A percentile compares a stretch with the other conserved stretches of the same genome.
phyloP scores from a whole-genome alignment of 805 yeast species.

The Metschnikowia cerradonensis region DNA sequence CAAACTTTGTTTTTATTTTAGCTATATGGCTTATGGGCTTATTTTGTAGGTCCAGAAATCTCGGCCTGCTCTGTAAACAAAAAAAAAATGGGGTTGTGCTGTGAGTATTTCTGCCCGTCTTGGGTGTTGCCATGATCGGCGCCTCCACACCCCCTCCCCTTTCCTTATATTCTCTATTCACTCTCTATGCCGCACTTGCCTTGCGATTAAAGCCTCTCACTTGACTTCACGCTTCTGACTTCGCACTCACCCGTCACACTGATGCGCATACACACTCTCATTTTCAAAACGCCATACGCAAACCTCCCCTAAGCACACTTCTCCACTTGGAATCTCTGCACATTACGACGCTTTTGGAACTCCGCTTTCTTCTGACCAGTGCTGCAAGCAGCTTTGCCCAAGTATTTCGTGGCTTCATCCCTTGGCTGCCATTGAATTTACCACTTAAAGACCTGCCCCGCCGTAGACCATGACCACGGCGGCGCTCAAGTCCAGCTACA shows the following conservation, averaged over 20 bases:
- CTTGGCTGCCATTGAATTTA: neutral
- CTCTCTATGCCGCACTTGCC: neutral
- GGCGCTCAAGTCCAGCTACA: constrained; percentile 11
- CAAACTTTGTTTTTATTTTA: neutral
- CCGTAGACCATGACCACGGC: constrained; percentile 2
- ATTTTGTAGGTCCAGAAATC: neutral
- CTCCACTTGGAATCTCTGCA: neutral
- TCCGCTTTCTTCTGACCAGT: neutral
- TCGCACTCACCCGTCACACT: constrained; percentile 1
- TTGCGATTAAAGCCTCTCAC: neutral
- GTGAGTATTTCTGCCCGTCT: neutral
- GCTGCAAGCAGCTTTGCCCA: neutral
- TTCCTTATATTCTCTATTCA: neutral
- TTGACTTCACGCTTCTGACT: neutral
- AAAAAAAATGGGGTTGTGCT: neutral
- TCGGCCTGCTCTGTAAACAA: neutral
- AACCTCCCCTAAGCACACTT: neutral
- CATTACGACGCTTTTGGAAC: neutral
- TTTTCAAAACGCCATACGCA: constrained; percentile 1
- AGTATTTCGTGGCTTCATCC: neutral
- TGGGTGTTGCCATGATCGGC: neutral
- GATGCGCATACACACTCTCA: constrained; percentile 1
- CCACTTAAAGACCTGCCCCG: neutral
- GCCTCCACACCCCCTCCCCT: neutral
- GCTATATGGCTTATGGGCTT: neutral